Evolutionary conservation across 1,139 yeast genomes (phyloP).

Genomic region (Suhomyces terraborum): DNA sequence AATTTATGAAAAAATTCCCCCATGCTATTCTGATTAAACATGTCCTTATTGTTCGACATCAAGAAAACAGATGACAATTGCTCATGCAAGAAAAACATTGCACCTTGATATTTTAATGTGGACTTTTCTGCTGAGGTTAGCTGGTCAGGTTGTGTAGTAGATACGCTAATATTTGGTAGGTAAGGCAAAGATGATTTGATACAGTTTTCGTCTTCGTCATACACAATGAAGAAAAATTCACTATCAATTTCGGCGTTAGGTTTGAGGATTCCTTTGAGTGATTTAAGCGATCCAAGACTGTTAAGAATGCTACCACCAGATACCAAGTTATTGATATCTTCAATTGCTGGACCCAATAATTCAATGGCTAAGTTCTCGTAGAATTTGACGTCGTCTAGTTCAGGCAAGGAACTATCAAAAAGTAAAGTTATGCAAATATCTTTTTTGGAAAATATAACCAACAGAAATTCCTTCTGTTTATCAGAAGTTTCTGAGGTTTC

Average conservation of each 20-base stretch:
- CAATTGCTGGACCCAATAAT: slow-evolving; percentile 26
- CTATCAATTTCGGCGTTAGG: slow-evolving; percentile 27
- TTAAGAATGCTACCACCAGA: slow-evolving; percentile 25
- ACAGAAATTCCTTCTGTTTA: slow-evolving; percentile 31
- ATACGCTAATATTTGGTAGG: slow-evolving; percentile 25
- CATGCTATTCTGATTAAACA: slow-evolving; percentile 25
- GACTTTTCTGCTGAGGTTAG: slow-evolving; percentile 14
- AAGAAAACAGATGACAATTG: slow-evolving; percentile 39
- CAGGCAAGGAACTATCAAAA: slow-evolving; percentile 31
- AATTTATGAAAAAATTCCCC: slow-evolving; percentile 48
- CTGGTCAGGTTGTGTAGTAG: slow-evolving; percentile 11
- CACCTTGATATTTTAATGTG: slow-evolving; percentile 24
- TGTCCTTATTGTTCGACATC: slow-evolving; percentile 26
- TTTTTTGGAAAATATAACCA: slow-evolving; percentile 32
- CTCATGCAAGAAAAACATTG: slow-evolving; percentile 44
- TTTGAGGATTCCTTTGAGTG: slow-evolving; percentile 24
- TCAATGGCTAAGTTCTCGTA: slow-evolving; percentile 24
- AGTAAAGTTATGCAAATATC: slow-evolving; percentile 31
- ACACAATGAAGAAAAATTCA: slow-evolving; percentile 43
- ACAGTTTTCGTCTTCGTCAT: slow-evolving; percentile 28
- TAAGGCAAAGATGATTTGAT: slow-evolving; percentile 45
- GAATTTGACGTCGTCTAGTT: slow-evolving; percentile 27
- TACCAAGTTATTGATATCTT: slow-evolving; percentile 25
- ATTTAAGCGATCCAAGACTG: slow-evolving; percentile 36
- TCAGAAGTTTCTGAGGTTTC: slow-evolving; percentile 8